Evolutionary conservation across 306 rosid species (phyloP).

Genomic region (Rosa multiflora): DNA sequence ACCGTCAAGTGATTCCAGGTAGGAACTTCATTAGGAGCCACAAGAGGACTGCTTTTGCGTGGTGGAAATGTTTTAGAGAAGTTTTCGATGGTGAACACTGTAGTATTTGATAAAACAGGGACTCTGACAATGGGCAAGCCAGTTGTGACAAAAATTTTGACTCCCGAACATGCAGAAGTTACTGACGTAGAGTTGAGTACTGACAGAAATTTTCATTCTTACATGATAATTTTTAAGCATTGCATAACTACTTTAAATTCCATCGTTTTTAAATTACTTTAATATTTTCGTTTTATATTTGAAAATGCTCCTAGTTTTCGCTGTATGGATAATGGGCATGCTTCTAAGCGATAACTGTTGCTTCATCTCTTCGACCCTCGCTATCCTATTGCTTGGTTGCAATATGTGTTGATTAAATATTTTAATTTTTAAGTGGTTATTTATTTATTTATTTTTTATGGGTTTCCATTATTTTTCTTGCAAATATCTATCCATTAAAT

Average conservation of each 20-base stretch:
- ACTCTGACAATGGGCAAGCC: slow-evolving; percentile 95
- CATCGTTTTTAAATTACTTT: neutral
- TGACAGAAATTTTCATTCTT: slow-evolving; percentile 7
- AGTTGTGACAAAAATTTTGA: slow-evolving; percentile 73
- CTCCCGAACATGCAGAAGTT: slow-evolving; percentile 39
- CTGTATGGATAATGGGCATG: neutral
- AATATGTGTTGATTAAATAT: neutral
- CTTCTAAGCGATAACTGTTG: neutral
- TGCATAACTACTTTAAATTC: neutral
- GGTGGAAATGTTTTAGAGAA: slow-evolving; percentile 91
- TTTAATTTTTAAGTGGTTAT: neutral
- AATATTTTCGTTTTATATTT: neutral
- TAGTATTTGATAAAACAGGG: slow-evolving; percentile 97
- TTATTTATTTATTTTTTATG: neutral
- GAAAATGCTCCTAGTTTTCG: neutral
- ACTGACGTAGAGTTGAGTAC: slow-evolving; percentile 50
- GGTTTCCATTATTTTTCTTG: neutral
- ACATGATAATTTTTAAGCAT: neutral
- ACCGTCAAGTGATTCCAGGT: slow-evolving; percentile 53
- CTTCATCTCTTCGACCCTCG: neutral
- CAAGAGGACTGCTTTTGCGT: slow-evolving; percentile 83
- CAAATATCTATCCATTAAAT: neutral
- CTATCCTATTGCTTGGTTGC: neutral
- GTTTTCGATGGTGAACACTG: slow-evolving; percentile 77
- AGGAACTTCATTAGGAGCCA: slow-evolving; percentile 97